Conservation (phyloP, 2,329 filamentous ascomycete genomes). For the Fusarium incarnatum region DNA sequence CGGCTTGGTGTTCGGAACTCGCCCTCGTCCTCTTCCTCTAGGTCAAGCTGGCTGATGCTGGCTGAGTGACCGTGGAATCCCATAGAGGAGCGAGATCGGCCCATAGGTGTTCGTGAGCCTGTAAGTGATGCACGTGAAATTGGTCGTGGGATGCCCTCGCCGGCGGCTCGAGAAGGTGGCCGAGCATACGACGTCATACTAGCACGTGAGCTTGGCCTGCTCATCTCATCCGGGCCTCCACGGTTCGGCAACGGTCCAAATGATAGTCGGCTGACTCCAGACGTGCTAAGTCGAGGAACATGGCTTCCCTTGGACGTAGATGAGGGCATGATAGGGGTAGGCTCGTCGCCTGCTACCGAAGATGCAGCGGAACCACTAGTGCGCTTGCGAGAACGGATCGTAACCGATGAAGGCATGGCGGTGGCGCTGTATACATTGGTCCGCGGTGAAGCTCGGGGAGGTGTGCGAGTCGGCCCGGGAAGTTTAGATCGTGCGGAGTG, state of each 20-base stretch:
- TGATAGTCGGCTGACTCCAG: conserved; percentile 71
- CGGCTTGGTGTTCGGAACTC: conserved; percentile 66
- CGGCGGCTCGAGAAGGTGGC: conserved; percentile 61
- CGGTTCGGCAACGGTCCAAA: conserved; percentile 72
- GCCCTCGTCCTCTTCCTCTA: conserved; percentile 56
- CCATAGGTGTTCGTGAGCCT: conserved; percentile 72
- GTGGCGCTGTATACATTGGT: conserved; percentile 55
- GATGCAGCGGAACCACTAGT: conserved; percentile 68
- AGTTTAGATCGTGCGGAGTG: conserved; percentile 92
- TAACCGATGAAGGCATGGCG: conserved; percentile 67
- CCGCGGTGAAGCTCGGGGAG: conserved; percentile 84
- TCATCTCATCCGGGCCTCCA: conserved; percentile 58
- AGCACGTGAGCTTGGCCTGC: conserved; percentile 78
- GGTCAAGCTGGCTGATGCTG: conserved; percentile 68
- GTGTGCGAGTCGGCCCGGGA: conserved; percentile 81
- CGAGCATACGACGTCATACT: conserved; percentile 68
- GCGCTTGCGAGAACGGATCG: conserved; percentile 77
- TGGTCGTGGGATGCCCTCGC: conserved; percentile 68
- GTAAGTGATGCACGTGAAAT: conserved; percentile 73
- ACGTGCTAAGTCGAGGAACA: conserved; percentile 69
- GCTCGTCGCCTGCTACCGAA: conserved; percentile 63
- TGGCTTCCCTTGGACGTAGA: conserved; percentile 60
- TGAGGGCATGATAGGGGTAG: conserved; percentile 58
- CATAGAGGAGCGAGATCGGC: conserved; percentile 78
- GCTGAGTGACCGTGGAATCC: conserved; percentile 70